phyloP scores from a whole-genome alignment of 2,329 filamentous ascomycete genomes.

The Aspergillus caelatus region DNA sequence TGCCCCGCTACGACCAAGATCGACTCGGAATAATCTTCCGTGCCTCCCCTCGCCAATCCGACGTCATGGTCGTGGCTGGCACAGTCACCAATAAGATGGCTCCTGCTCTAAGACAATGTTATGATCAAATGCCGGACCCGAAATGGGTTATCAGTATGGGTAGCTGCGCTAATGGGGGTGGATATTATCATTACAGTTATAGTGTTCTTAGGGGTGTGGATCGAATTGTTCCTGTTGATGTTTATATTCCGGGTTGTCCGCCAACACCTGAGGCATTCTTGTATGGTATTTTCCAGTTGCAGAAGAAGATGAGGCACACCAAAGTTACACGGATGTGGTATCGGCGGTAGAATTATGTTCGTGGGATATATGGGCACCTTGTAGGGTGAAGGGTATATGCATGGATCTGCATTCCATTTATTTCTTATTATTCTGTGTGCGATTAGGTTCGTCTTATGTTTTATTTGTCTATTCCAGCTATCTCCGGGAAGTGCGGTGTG shows the following conservation, averaged over 20 bases:
- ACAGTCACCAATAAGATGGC: conserved; percentile 97
- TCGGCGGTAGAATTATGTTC: conserved; percentile 26
- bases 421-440: too few relatives aligned
- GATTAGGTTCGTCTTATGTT: too few relatives aligned
- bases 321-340: conserved; percentile 62
- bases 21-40: conserved; percentile 88
- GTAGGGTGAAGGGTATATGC: too few relatives aligned
- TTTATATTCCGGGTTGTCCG: conserved; percentile 77
- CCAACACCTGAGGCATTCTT: conserved; percentile 59
- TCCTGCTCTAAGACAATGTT: conserved; percentile 83
- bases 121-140: conserved; percentile 95
- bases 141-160: conserved; percentile 88
- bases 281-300: conserved; percentile 76
- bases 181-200: conserved; percentile 89
- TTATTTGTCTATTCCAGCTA: too few relatives aligned
- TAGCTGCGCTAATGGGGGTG: conserved; percentile 81
- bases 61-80: conserved; percentile 92
- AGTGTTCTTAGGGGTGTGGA: conserved; percentile 76
- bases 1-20: conserved; percentile 88
- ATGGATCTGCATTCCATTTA: fast-evolving
- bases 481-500: too few relatives aligned
- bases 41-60: conserved; percentile 81
- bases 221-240: conserved; percentile 77
- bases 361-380: too few relatives aligned
- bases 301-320: conserved; percentile 74